phyloP scores from a whole-genome alignment of 805 yeast species.

The Metschnikowia lochheadii region DNA sequence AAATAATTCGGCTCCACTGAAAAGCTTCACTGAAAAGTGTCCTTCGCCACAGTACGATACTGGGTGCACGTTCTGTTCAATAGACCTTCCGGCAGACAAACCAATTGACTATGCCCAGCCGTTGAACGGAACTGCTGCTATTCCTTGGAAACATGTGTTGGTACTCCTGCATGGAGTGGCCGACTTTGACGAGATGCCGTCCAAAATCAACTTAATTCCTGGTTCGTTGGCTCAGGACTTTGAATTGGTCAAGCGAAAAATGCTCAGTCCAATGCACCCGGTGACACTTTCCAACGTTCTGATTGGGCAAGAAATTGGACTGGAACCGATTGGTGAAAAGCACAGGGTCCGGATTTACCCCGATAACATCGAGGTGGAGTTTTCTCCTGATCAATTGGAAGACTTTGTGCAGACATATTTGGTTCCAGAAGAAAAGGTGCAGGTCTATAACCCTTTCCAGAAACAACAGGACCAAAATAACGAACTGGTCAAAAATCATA shows the following conservation, averaged over 20 bases:
- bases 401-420: slow-evolving; percentile 42
- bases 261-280: slow-evolving; percentile 45
- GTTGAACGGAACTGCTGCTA: slow-evolving; percentile 46
- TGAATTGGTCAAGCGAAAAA: slow-evolving; percentile 26
- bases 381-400: slow-evolving; percentile 24
- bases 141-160: slow-evolving; percentile 54
- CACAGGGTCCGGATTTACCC: slow-evolving; percentile 49
- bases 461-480: not conserved
- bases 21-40: slow-evolving; percentile 25
- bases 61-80: slow-evolving; percentile 57
- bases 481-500: not conserved
- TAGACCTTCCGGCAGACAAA: slow-evolving; percentile 38
- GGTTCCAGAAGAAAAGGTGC: slow-evolving; percentile 26
- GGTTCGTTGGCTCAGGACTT: slow-evolving; percentile 42
- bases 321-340: not conserved
- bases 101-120: slow-evolving; percentile 38
- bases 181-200: slow-evolving; percentile 41
- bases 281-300: slow-evolving; percentile 47
- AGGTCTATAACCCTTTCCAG: slow-evolving; percentile 23
- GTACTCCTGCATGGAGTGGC: slow-evolving; percentile 43
- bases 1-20: not conserved
- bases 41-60: slow-evolving; percentile 53
- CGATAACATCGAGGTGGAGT: slow-evolving; percentile 43
- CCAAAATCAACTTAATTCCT: slow-evolving; percentile 47
- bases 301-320: not conserved